These are phyloP conservation scores for Coffea eugenioides DNA, from an alignment of 257 asterid genomes.

Conservation along the genomic window DNA sequence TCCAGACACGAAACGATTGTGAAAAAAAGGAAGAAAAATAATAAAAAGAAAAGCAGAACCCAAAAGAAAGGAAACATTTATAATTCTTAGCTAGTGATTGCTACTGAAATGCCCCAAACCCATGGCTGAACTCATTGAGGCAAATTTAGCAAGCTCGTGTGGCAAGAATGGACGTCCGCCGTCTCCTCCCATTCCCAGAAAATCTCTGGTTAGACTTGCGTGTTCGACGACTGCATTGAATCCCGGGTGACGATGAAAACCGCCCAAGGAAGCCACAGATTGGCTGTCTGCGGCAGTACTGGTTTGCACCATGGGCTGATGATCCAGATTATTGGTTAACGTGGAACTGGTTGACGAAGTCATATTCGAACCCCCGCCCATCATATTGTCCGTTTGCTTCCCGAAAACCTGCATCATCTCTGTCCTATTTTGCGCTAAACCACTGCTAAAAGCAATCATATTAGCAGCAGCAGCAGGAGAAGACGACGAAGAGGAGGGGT, in stretches of 20 bases:
- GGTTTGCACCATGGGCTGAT: slow-evolving; percentile 24
- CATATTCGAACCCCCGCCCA: slow-evolving; percentile 34
- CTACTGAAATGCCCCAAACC: slow-evolving; percentile 63
- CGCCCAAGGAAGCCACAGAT: slow-evolving; percentile 13
- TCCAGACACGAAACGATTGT: slow-evolving; percentile 25
- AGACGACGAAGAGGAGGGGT: slow-evolving; percentile 46
- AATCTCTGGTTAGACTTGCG: slow-evolving; percentile 66
- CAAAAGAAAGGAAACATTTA: background rate
- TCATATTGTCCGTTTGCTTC: slow-evolving; percentile 34
- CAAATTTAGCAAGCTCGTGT: slow-evolving; percentile 72
- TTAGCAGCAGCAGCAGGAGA: slow-evolving; percentile 2
- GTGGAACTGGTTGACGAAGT: slow-evolving; percentile 22
- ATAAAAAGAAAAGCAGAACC: background rate
- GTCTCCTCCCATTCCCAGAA: slow-evolving; percentile 78
- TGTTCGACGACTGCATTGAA: slow-evolving; percentile 36
- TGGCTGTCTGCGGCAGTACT: slow-evolving; percentile 17
- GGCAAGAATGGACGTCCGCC: slow-evolving; percentile 55
- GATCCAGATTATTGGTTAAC: slow-evolving; percentile 22
- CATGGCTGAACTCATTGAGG: slow-evolving; percentile 75
- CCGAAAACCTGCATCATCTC: slow-evolving; percentile 47
- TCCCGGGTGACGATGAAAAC: slow-evolving; percentile 35
- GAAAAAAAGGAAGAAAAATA: background rate
- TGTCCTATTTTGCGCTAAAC: slow-evolving; percentile 31
- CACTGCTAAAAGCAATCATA: slow-evolving; percentile 16
- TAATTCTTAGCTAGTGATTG: slow-evolving; percentile 37